phyloP scores from a whole-genome alignment of 768 basidiomycete genomes.

The Psilocybe azurescens region DNA sequence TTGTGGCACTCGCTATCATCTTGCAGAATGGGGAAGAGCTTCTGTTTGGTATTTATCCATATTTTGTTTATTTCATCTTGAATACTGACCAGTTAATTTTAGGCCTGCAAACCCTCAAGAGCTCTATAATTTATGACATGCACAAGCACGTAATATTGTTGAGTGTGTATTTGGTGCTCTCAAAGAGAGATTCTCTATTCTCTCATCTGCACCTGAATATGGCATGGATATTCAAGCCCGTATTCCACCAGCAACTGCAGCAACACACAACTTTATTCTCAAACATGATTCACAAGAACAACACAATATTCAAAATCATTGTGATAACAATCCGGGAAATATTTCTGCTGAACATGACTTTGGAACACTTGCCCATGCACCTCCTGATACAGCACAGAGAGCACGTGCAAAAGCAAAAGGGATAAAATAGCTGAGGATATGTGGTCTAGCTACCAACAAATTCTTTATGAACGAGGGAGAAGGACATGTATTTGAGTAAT shows the following conservation, averaged over 20 bases:
- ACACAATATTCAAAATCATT: slow-evolving; percentile 9
- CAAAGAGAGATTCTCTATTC: slow-evolving; percentile 10
- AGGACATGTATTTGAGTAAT: too few relatives aligned
- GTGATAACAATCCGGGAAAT: background rate
- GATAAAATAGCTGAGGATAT: too few relatives aligned
- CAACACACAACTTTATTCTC: slow-evolving; percentile 28
- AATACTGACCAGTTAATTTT: slow-evolving; percentile 13
- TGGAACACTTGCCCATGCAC: too few relatives aligned
- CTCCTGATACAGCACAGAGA: too few relatives aligned
- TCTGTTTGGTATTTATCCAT: slow-evolving; percentile 13
- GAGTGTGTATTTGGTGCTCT: slow-evolving; percentile 38
- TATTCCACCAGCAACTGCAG: slow-evolving; percentile 24
- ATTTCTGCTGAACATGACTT: too few relatives aligned
- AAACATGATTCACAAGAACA: slow-evolving; percentile 22
- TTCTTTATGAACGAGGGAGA: too few relatives aligned
- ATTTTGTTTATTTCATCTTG: too few relatives aligned
- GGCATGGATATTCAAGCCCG: slow-evolving; percentile 22
- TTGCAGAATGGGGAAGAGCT: slow-evolving; percentile 40
- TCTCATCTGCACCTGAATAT: slow-evolving; percentile 11
- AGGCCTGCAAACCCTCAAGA: slow-evolving; percentile 35
- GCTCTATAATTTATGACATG: slow-evolving; percentile 41
- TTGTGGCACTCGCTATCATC: slow-evolving; percentile 39
- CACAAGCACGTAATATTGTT: slow-evolving; percentile 38
- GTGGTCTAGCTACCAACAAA: too few relatives aligned
- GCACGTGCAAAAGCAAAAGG: too few relatives aligned